A percentile compares a stretch with the other conserved stretches of the same genome.
phyloP scores from a whole-genome alignment of 768 basidiomycete genomes.

The Termitomyces sp. region DNA sequence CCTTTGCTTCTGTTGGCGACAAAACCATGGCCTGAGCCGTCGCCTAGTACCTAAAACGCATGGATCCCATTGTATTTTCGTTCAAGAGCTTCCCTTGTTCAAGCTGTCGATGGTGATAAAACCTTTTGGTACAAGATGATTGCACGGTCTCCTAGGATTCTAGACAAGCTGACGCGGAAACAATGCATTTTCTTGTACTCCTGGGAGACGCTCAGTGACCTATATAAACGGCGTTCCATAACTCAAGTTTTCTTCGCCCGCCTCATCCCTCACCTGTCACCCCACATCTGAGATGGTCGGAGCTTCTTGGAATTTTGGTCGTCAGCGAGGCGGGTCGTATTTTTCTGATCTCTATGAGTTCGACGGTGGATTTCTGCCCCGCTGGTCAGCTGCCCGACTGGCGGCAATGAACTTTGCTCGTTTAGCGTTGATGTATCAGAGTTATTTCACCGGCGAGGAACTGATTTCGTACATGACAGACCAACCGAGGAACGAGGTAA shows the following conservation, averaged over 20 bases:
- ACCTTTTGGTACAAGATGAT: neutral
- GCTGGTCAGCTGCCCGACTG: neutral
- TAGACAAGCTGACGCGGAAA: no score
- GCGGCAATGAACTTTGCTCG: neutral
- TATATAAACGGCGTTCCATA: neutral
- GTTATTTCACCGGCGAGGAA: neutral
- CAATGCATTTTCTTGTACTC: neutral
- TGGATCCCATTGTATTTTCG: neutral
- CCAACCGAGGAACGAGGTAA: neutral
- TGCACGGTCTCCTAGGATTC: no score
- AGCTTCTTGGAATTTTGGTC: neutral
- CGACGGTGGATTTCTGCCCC: neutral
- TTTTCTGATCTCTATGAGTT: neutral
- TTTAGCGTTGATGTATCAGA: neutral
- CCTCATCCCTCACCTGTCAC: neutral
- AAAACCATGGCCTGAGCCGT: no score
- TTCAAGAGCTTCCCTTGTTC: neutral
- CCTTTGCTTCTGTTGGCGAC: no score
- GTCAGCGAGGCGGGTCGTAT: neutral
- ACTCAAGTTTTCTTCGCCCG: neutral
- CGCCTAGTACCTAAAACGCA: neutral
- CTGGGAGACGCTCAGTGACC: neutral
- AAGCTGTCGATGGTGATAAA: neutral
- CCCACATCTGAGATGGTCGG: neutral
- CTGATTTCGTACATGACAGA: neutral